These are phyloP conservation scores for Hypoxylon subgilvum DNA, from an alignment of 495 filamentous ascomycete genomes.

Conservation along the genomic window DNA sequence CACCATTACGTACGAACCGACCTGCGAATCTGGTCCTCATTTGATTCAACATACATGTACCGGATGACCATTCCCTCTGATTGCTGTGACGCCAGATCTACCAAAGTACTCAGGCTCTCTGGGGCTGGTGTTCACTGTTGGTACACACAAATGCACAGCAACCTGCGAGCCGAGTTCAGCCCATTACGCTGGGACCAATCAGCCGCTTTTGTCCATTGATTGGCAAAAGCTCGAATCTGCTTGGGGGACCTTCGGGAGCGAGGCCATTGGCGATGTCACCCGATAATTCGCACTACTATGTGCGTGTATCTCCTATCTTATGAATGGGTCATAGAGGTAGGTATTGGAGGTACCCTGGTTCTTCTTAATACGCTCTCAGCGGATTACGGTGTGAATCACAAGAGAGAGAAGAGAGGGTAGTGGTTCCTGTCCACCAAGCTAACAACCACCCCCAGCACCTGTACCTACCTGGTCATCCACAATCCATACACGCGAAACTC, in stretches of 20 bases:
- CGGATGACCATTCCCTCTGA: not conserved
- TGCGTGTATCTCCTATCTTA: constrained; percentile 3
- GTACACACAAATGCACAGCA: constrained; percentile 17
- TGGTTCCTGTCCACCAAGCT: constrained; percentile 10
- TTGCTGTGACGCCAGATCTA: constrained; percentile 22
- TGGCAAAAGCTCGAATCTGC: constrained; percentile 7
- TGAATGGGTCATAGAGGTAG: not conserved
- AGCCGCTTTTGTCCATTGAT: constrained; percentile 17
- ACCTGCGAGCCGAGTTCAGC: constrained; percentile 26
- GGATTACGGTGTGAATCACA: not conserved
- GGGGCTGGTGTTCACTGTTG: constrained; percentile 7
- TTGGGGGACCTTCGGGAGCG: not conserved
- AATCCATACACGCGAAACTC: not conserved
- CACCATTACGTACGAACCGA: constrained; percentile 1
- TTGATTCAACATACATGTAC: constrained; percentile 8
- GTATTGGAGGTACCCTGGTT: not conserved
- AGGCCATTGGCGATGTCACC: constrained; percentile 3
- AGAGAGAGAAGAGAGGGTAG: not conserved
- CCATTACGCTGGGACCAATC: constrained; percentile 31
- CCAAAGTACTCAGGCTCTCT: constrained; percentile 8
- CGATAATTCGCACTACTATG: not conserved
- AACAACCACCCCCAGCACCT: constrained; percentile 1
- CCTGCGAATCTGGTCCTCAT: not conserved
- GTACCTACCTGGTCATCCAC: constrained; percentile 14
- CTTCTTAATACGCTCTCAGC: too few species aligned